Evolutionary conservation across 257 asterid genomes (phyloP).

Genomic region (Solanum etuberosum): DNA sequence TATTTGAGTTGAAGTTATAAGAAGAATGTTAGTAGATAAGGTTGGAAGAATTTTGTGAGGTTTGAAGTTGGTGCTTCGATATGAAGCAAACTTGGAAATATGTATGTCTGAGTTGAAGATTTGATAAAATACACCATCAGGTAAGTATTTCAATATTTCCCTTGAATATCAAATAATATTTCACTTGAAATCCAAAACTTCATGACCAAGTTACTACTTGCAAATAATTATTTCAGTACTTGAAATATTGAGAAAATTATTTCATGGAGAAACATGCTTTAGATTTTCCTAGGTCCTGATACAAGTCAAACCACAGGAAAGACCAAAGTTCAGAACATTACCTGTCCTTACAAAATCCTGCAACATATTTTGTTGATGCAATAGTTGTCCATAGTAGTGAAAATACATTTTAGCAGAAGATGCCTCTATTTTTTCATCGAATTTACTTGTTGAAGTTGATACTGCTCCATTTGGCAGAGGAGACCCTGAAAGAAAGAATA

Average conservation of each 20-base stretch:
- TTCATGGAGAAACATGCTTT: not conserved
- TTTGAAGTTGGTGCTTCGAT: not conserved
- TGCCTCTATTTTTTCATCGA: conserved; percentile 91
- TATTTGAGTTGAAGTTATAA: not conserved
- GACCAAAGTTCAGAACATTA: not conserved
- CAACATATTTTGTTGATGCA: conserved; percentile 98
- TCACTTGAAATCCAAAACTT: not conserved
- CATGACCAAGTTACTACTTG: not conserved
- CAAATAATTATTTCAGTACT: not conserved
- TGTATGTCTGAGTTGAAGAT: not conserved
- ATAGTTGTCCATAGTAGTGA: conserved; percentile 94
- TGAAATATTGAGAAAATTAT: not conserved
- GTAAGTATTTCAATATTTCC: not conserved
- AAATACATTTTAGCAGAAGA: conserved; percentile 98
- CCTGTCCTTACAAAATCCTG: conserved; percentile 99
- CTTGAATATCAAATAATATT: not conserved
- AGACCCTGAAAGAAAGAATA: conserved; percentile 31
- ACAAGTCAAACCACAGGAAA: not conserved
- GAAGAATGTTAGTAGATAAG: not conserved
- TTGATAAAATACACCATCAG: not conserved
- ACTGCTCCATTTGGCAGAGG: conserved; percentile 52
- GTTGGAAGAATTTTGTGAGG: not conserved
- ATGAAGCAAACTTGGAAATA: not conserved
- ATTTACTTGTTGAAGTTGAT: conserved; percentile 54
- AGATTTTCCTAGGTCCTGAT: not conserved